These are phyloP conservation scores for Pseudogymnoascus sp. DNA, from an alignment of 2,329 filamentous ascomycete genomes.

Conservation along the genomic window DNA sequence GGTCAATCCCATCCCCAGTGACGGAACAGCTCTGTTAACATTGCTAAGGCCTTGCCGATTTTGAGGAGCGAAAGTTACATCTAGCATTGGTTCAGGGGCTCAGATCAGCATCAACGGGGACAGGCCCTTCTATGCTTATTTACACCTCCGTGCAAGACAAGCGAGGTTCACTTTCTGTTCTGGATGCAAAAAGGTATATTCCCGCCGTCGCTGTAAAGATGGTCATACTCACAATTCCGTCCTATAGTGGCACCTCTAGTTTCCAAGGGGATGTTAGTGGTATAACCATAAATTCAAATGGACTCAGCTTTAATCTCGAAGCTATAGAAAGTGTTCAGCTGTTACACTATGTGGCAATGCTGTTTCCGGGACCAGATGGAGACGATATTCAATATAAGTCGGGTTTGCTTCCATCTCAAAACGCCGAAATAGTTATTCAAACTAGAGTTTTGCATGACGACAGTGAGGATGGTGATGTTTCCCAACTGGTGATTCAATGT, in stretches of 20 bases:
- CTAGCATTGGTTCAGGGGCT: slow-evolving; percentile 10
- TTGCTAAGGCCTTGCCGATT: neutral
- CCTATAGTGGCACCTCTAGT: neutral
- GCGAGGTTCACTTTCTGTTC: neutral
- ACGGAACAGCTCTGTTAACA: neutral
- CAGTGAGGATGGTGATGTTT: neutral
- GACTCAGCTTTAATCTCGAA: neutral
- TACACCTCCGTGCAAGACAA: slow-evolving; percentile 8
- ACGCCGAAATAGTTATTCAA: slow-evolving; percentile 10
- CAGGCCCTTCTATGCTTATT: slow-evolving; percentile 10
- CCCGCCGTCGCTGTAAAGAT: neutral
- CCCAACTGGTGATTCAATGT: slow-evolving; percentile 7
- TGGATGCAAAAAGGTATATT: neutral
- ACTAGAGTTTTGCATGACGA: neutral
- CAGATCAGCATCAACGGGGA: slow-evolving; percentile 6
- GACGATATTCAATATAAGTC: neutral
- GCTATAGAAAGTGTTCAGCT: neutral
- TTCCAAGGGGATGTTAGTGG: neutral
- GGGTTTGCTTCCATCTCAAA: slow-evolving; percentile 6
- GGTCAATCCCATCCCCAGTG: neutral
- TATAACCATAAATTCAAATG: neutral
- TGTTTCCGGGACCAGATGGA: neutral
- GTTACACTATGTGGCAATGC: neutral
- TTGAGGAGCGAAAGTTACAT: neutral
- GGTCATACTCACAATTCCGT: neutral